phyloP scores from a whole-genome alignment of 306 rosid genomes.

The Malus asiatica region DNA sequence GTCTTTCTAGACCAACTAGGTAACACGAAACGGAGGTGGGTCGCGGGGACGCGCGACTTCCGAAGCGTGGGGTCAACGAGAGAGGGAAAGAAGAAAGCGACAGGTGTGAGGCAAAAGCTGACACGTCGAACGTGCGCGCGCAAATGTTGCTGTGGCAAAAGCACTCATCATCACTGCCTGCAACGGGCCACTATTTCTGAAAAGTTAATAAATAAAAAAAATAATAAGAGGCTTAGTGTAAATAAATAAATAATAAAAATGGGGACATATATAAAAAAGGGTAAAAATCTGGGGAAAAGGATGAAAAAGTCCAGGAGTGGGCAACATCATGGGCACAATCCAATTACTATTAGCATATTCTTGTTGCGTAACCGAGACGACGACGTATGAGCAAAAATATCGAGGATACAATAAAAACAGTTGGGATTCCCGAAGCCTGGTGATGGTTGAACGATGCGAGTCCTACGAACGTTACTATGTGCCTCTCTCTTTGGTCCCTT shows the following conservation, averaged over 20 bases:
- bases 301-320: slow-evolving; percentile 20
- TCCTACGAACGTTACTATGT: slow-evolving; percentile 19
- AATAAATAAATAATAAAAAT: neutral
- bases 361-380: slow-evolving; percentile 16
- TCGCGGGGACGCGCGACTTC: slow-evolving; percentile 8
- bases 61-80: slow-evolving; percentile 33
- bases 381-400: slow-evolving; percentile 22
- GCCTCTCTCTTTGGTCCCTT: slow-evolving; percentile 19
- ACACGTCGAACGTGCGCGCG: slow-evolving; percentile 76
- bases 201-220: neutral
- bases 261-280: neutral
- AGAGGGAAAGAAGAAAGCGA: slow-evolving; percentile 26
- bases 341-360: neutral
- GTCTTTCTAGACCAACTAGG: slow-evolving; percentile 16
- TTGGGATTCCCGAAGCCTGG: slow-evolving; percentile 22
- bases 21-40: slow-evolving; percentile 9
- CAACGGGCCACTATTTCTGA: slow-evolving; percentile 31
- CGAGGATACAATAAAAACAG: neutral
- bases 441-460: slow-evolving; percentile 32
- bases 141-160: slow-evolving; percentile 72
- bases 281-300: neutral
- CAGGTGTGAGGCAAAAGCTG: slow-evolving; percentile 61
- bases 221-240: no score
- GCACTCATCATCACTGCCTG: slow-evolving; percentile 19
- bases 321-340: neutral